Evolutionary conservation across 768 basidiomycete species (phyloP).

Genomic region (Boletus vinaceobasis): DNA sequence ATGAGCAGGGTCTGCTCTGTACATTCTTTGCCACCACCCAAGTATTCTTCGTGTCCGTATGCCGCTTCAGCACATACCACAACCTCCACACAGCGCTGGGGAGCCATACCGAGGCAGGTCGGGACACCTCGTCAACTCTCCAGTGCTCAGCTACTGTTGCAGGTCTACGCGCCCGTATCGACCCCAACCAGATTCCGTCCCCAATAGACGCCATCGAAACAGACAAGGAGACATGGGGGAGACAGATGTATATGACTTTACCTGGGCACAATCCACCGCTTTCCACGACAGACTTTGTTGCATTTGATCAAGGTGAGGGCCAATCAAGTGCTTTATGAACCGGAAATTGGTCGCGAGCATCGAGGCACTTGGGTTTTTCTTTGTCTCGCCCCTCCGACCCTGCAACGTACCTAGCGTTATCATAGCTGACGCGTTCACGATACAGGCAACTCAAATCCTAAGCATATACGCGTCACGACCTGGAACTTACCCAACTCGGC

Average conservation of each 20-base stretch:
- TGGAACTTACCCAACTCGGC: slow-evolving; percentile 84
- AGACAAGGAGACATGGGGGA: slow-evolving; percentile 78
- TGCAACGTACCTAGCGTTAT: not conserved
- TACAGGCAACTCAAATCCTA: slow-evolving; percentile 85
- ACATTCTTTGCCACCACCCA: not conserved
- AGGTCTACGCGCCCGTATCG: slow-evolving; percentile 82
- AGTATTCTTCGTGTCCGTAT: slow-evolving; percentile 4
- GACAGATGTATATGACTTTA: slow-evolving; percentile 63
- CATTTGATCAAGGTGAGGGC: slow-evolving; percentile 82
- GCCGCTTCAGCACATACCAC: slow-evolving; percentile 41
- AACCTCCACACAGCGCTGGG: slow-evolving; percentile 60
- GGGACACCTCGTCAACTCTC: not conserved
- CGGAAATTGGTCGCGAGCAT: not conserved
- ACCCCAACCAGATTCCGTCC: slow-evolving; percentile 89
- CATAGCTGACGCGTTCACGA: slow-evolving; percentile 14
- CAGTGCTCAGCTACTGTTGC: slow-evolving; percentile 6
- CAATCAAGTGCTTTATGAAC: not conserved
- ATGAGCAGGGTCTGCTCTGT: not conserved
- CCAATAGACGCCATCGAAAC: slow-evolving; percentile 74
- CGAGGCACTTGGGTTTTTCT: not conserved
- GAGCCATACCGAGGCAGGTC: slow-evolving; percentile 42
- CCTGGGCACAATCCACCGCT: slow-evolving; percentile 67
- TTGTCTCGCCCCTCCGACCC: not conserved
- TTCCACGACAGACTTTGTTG: slow-evolving; percentile 81
- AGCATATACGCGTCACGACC: slow-evolving; percentile 84